Base-by-base conservation (phyloP, 768 basidiomycete genomes). In the Gelatoporia subvermispora region DNA sequence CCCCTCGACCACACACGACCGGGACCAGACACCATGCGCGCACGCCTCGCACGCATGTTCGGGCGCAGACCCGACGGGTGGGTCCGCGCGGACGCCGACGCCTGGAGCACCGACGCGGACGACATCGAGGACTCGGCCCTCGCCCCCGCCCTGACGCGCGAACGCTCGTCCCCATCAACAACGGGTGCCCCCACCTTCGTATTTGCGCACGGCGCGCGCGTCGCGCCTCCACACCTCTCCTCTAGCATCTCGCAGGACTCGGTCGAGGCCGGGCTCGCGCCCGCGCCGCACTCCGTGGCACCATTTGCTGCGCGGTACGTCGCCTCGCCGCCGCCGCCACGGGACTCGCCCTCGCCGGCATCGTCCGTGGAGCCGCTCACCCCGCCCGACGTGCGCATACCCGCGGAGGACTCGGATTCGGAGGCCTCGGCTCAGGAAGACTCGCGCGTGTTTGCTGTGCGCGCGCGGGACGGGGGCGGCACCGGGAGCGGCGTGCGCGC, bases 51-150 rank as follows among this genome's bases (percentile, higher is more conserved):
- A 16, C 55, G 44, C 1, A 36, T 64, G 13, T 62, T 65, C 34
- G 62, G 68, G 54, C 62, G 60, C 36, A 58, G 58, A 48, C 55
- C 59, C 51, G 65, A 67, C 40, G 77, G 79, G 23, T 82, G 80
- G 80, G 65, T 79, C 20, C 71, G 71, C 51, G 72, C 79, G 35
- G 68, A 60, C 38, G 56, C 40, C 2, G 77, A 77, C 48, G 75
- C 75, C 50, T 80, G 75, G 54, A n/a, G n/a, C n/a, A n/a, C n/a
- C n/a, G 66, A 65, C 55, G 58, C 58, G 38, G 67, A 65, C 52
- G 48, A 35, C 52, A 42, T 28, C 39, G 46, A 37, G 25, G 36
- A 15, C 37, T 23, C 23, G 25, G 52, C 57, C 31, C 52, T 53
- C 24, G 49, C 56, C 3, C 40, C 56, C 41, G 57, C 49, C 40